phyloP scores from a whole-genome alignment of 1,139 yeast species.

The Debaryomyces subglobosus region DNA sequence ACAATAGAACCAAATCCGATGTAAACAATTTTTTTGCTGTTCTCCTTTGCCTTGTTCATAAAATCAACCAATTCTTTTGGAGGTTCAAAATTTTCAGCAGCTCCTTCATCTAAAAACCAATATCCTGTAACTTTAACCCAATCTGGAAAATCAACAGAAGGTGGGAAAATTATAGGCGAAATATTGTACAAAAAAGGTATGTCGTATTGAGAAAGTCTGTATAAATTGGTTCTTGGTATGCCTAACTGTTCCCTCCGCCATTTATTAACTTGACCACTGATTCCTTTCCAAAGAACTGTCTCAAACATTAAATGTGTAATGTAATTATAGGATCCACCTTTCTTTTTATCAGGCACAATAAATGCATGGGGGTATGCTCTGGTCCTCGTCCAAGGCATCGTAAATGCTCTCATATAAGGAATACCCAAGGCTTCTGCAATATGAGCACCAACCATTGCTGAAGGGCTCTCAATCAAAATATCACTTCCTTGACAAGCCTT shows the following conservation, averaged over 20 bases:
- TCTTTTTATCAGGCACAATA: slow-evolving; percentile 88
- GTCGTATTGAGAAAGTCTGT: slow-evolving; percentile 69
- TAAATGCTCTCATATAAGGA: slow-evolving; percentile 92
- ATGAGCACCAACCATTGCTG: slow-evolving; percentile 94
- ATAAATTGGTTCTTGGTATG: slow-evolving; percentile 70
- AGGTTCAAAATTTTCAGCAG: slow-evolving; percentile 59
- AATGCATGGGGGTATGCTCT: slow-evolving; percentile 96
- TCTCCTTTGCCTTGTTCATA: slow-evolving; percentile 61
- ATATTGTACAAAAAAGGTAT: slow-evolving; percentile 90
- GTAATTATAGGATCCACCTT: slow-evolving; percentile 91
- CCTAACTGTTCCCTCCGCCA: slow-evolving; percentile 78
- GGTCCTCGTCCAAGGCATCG: slow-evolving; percentile 98
- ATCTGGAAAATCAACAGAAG: slow-evolving; percentile 90
- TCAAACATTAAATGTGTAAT: slow-evolving; percentile 92
- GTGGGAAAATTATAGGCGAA: slow-evolving; percentile 86
- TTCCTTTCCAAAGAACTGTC: slow-evolving; percentile 92
- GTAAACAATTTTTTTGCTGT: slow-evolving; percentile 73
- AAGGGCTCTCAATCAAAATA: slow-evolving; percentile 87
- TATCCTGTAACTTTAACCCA: slow-evolving; percentile 96
- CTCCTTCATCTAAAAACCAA: slow-evolving; percentile 86
- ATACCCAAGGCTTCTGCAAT: slow-evolving; percentile 89
- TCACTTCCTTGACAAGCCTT: slow-evolving; percentile 83
- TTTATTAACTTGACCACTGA: slow-evolving; percentile 80
- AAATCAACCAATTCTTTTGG: slow-evolving; percentile 63
- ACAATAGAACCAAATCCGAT: slow-evolving; percentile 97